Percentiles rank a stretch among this genome's conserved stretches.
Evolutionary conservation across 495 filamentous ascomycete genomes (phyloP).

Genomic region (Penicillium lividum): DNA sequence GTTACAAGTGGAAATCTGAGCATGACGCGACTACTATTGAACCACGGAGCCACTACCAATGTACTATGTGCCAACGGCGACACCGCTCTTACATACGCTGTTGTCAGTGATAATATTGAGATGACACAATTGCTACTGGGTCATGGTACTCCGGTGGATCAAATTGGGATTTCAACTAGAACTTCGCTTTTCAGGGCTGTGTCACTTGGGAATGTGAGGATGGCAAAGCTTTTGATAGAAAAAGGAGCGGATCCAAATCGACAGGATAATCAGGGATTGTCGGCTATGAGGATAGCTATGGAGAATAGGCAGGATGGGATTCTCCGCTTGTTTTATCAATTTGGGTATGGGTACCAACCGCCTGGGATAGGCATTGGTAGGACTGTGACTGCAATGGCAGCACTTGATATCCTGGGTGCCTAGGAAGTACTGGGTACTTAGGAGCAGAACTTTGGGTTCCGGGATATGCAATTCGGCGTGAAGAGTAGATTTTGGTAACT

Average conservation of each 20-base stretch:
- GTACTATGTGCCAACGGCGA: neutral
- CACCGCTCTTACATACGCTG: neutral
- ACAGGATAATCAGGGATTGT: neutral
- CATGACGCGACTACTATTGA: neutral
- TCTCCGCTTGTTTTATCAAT: neutral
- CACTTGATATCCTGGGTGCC: neutral
- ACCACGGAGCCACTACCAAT: neutral
- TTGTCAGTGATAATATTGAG: neutral
- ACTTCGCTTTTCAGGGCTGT: conserved; percentile 1
- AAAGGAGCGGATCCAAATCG: neutral
- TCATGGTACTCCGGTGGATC: neutral
- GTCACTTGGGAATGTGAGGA: neutral
- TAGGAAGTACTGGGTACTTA: no score
- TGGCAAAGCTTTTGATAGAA: neutral
- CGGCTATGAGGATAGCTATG: neutral
- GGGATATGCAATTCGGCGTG: neutral
- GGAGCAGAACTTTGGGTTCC: no score
- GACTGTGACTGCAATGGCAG: neutral
- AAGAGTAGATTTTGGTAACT: neutral
- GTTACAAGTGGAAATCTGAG: neutral
- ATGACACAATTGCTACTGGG: neutral
- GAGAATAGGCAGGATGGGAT: neutral
- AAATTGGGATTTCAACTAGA: neutral
- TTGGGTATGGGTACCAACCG: neutral
- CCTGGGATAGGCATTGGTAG: neutral